These are phyloP conservation scores for Fusarium caatingaense DNA, from an alignment of 2,329 filamentous ascomycete species.

Conservation along the genomic window DNA sequence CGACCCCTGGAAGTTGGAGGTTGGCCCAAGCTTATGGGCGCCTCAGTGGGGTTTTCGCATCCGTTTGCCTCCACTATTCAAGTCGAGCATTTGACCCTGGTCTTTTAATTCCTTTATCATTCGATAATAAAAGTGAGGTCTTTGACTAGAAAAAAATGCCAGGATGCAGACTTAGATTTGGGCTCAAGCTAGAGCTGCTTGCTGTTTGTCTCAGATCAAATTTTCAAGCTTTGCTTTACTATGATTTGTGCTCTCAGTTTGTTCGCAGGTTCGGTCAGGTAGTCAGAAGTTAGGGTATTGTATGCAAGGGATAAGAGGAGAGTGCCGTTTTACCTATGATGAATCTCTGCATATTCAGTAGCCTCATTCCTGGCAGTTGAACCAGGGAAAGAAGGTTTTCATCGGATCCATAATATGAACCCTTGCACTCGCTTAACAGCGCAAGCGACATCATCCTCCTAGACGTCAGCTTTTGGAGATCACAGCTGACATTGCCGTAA, in stretches of 20 bases:
- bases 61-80: slow-evolving; percentile 17
- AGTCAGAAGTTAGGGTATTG: neutral
- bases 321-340: slow-evolving; percentile 3
- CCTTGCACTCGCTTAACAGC: slow-evolving; percentile 24
- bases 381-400: slow-evolving; percentile 24
- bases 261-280: neutral
- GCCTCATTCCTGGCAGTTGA: neutral
- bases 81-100: slow-evolving; percentile 17
- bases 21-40: slow-evolving; percentile 26
- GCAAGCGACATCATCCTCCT: slow-evolving; percentile 8
- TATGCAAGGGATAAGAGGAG: neutral
- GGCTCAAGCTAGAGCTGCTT: slow-evolving; percentile 31
- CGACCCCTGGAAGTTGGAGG: slow-evolving; percentile 26
- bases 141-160: slow-evolving; percentile 13
- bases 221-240: slow-evolving; percentile 6
- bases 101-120: slow-evolving; percentile 26
- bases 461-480: slow-evolving; percentile 22
- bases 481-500: slow-evolving; percentile 20
- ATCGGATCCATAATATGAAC: slow-evolving; percentile 3
- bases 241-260: slow-evolving; percentile 18
- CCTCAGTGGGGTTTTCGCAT: slow-evolving; percentile 23
- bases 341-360: slow-evolving; percentile 3
- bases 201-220: slow-evolving; percentile 26
- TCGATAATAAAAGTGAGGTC: slow-evolving; percentile 30
- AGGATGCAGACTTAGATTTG: slow-evolving; percentile 35